Evolutionary conservation across 305 asterid genomes (phyloP).

Genomic region (Solanum hybrid): DNA sequence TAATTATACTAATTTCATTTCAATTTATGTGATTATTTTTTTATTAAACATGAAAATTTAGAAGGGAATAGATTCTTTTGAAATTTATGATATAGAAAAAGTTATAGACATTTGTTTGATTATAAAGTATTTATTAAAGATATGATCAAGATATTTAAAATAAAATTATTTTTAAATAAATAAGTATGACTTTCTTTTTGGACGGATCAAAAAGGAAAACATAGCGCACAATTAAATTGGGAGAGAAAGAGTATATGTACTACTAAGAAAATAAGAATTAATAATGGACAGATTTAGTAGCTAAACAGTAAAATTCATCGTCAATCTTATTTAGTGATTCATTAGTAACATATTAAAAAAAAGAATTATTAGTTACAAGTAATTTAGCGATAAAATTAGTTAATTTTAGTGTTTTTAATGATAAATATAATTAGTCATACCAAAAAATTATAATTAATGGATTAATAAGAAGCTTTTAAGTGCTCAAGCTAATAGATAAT

Average conservation of each 20-base stretch:
- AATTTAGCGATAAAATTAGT: not conserved
- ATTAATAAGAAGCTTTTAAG: not conserved
- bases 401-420: not conserved
- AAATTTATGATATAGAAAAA: too few species aligned
- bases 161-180: not conserved
- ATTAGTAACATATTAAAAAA: not conserved
- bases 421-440: not conserved
- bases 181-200: not conserved
- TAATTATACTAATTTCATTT: not conserved
- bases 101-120: not conserved
- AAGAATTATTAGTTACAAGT: not conserved
- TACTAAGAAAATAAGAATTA: not conserved
- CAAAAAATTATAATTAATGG: not conserved
- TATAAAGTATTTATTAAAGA: not conserved
- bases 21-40: too few species aligned
- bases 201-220: not conserved
- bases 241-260: not conserved
- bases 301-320: not conserved
- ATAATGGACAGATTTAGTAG: not conserved
- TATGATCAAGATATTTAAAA: not conserved
- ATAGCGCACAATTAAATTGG: not conserved
- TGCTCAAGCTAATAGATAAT: not conserved
- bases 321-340: not conserved
- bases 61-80: too few species aligned
- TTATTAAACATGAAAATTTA: not conserved